Base-by-base conservation (phyloP, 2,329 filamentous ascomycete species). In the Chalaropsis thielavioides region DNA sequence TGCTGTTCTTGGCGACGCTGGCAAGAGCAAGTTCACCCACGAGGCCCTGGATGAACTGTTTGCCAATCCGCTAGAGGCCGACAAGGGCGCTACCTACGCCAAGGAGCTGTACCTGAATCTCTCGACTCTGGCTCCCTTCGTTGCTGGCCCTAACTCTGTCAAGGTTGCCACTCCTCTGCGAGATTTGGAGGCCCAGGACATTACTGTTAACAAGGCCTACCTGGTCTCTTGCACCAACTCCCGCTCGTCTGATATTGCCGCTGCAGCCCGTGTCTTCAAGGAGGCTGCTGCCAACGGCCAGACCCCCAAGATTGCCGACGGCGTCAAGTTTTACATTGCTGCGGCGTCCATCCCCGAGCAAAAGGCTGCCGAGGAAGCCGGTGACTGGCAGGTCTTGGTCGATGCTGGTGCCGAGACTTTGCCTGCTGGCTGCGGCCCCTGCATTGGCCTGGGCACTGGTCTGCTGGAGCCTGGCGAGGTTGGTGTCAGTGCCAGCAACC, bases 181-280 rank as follows among this genome's bases (percentile, higher is more conserved):
- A 4, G 84, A 92, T 40, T 82, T 97, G 0, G 87, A 87, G 70
- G 72, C 81, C 0, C 79, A 92, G 72, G 76, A 88, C 68, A 95
- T 97, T 73, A 81, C 83, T 61, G 75, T 97, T 24, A 77, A 96
- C 77, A 90, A 88, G 72, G 91, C 89, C 0, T 96, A 68, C 73
- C 79, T 96, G 0, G 87, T 96, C 0, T 91, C 87, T 0, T 97
- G 92, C 78, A 97, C 92, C 5, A 96, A 96, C 76, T 86, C 84
- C 0, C 81, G 92, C 61, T 82, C 85, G 10, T 91, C 89, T 0
- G 92, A 97, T 73, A 79, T 97, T 15, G 85, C 84, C 0, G 85
- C 88, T 0, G 92, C 92, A 1, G 92, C 91, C 0, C 83, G 82
- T 58, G 92, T 97, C 1, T 95, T 97, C 80, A 84, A 83, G 65